These are phyloP conservation scores for Tolypocladium capitatum DNA, from an alignment of 2,329 filamentous ascomycete species.

Conservation along the genomic window DNA sequence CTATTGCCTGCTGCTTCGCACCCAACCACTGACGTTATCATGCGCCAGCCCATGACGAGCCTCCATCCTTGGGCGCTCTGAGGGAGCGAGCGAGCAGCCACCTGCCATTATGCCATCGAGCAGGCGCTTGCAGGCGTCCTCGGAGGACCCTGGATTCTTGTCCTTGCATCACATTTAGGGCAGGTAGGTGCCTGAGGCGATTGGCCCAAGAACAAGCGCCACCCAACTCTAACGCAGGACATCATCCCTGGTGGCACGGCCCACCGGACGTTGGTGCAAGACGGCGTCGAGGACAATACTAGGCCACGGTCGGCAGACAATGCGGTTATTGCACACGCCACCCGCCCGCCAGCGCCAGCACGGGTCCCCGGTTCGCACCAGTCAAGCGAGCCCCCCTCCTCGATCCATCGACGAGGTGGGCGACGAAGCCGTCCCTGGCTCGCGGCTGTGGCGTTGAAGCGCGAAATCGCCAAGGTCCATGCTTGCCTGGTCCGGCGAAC, in stretches of 20 bases:
- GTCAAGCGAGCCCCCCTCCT: too few species aligned
- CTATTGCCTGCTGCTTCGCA: background rate
- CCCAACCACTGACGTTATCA: background rate
- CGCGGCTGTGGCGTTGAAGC: background rate
- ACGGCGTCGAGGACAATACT: background rate
- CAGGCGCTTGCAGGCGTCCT: background rate
- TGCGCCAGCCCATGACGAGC: background rate
- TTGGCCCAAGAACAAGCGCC: background rate
- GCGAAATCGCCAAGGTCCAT: background rate
- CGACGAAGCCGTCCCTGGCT: background rate
- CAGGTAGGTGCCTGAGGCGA: too few species aligned
- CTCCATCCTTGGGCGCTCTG: background rate
- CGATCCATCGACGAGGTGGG: too few species aligned
- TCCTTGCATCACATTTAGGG: too few species aligned
- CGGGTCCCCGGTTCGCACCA: too few species aligned
- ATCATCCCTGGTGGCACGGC: background rate
- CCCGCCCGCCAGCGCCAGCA: too few species aligned
- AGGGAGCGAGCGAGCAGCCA: background rate
- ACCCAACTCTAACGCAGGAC: background rate
- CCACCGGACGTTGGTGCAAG: background rate
- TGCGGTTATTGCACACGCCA: background rate
- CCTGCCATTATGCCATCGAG: background rate
- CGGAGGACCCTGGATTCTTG: too few species aligned
- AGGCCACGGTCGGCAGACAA: background rate
- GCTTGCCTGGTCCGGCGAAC: background rate